Base-by-base conservation (phyloP, 1,284 basidiomycete species). In the Melampsora americana region DNA sequence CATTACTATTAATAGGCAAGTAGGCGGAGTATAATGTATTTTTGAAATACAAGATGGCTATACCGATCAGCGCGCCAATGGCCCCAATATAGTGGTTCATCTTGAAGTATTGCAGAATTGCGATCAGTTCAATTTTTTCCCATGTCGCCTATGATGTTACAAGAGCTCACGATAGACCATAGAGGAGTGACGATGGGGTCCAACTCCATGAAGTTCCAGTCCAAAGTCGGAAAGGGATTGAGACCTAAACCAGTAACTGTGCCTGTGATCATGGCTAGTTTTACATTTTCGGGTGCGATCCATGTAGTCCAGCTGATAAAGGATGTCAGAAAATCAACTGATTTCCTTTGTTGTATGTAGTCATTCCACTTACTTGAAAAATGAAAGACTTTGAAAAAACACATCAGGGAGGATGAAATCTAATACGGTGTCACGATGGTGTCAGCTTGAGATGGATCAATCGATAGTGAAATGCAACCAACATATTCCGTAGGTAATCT, bases 141-240 rank as follows among this genome's bases (percentile, higher is more conserved):
- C 81, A 81, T 12, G 79, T 80, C 53, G 78, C 78, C 56, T 77
- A 80, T 32, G 79, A 61, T 14, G 78, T 68, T n/a, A 77, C 77
- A 44, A 78, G 69, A 59, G 79, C 78, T 30, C 80, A 79, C 70
- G 18, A 79, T 80, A 7, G 81, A 78, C 78, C 80, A 83, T 77
- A 81, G 80, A 5, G 81, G 82, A 6, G 78, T 79, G 39, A 80
- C 79, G 18, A 82, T 77, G 16, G 81, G 80, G 60, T 79, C 79
- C n/a, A 78, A 75, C n/a, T 77, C 62, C 28, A 83, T 75, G 53
- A 81, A 81, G 50, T 82, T 83, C 84, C 85, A 85, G 79, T 86
- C 85, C 48, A 85, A 84, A 26, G 85, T 85, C 39, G 84, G 81
- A 64, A 84, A 79, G 6, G 84, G 82, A 79, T 83, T 83, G 68